These are phyloP conservation scores for Hawksworthiomyces lignivorus DNA, from an alignment of 2,329 filamentous ascomycete species.

Conservation along the genomic window DNA sequence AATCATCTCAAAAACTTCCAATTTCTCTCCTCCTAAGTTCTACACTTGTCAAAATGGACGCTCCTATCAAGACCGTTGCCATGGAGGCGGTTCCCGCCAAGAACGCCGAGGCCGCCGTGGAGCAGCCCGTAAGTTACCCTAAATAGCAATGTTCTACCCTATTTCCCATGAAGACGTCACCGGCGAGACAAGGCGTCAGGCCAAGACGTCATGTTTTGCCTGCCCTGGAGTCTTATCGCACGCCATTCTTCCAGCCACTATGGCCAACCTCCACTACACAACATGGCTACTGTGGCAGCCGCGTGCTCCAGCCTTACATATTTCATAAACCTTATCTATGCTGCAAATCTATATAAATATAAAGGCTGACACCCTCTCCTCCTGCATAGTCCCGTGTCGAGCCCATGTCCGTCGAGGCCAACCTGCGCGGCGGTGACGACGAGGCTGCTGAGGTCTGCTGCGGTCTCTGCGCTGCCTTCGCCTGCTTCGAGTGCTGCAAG, in stretches of 20 bases:
- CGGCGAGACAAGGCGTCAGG: no score
- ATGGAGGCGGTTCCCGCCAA: constrained; percentile 17
- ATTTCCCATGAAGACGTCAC: no score
- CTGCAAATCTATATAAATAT: no score
- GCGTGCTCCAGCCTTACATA: no score
- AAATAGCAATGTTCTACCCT: no score
- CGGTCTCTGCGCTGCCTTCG: constrained; percentile 19
- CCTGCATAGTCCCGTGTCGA: constrained; percentile 12
- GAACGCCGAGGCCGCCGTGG: constrained; percentile 16
- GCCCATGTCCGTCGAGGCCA: constrained; percentile 18
- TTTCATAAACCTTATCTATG: no score
- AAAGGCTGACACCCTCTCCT: neutral
- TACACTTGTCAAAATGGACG: constrained; percentile 13
- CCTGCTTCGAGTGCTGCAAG: constrained; percentile 19
- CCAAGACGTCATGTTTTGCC: neutral
- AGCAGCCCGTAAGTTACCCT: constrained; percentile 21
- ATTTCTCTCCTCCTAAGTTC: neutral
- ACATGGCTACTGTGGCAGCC: no score
- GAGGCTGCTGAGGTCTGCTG: constrained; percentile 19
- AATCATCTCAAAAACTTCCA: no score
- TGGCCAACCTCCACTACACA: no score
- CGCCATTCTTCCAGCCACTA: no score
- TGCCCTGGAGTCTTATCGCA: neutral
- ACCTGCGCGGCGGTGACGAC: constrained; percentile 19
- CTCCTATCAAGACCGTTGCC: constrained; percentile 13